phyloP scores from a whole-genome alignment of 805 yeast genomes.

The Lachancea kluyveri region DNA sequence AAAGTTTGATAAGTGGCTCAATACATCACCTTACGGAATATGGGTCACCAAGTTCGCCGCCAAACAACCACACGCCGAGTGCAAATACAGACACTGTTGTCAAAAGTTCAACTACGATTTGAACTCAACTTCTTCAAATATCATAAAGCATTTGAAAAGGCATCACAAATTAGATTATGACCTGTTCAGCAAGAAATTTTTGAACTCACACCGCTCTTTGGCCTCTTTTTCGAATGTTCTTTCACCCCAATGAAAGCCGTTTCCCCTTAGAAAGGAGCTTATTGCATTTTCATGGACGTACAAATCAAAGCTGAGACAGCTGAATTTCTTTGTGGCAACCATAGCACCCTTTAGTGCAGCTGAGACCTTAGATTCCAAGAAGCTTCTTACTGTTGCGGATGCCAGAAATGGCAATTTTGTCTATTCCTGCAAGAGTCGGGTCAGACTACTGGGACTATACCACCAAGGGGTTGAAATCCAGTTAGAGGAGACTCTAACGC shows the following conservation, averaged over 20 bases:
- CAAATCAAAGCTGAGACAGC: conserved; percentile 9
- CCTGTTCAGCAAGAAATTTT: conserved; percentile 6
- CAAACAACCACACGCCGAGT: conserved; percentile 10
- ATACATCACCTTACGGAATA: conserved; percentile 11
- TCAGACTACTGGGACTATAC: conserved; percentile 8
- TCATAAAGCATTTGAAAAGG: conserved; percentile 10
- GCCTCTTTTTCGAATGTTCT: conserved; percentile 2
- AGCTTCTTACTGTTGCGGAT: conserved; percentile 8
- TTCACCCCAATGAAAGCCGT: conserved; percentile 7
- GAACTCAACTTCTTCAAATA: conserved; percentile 11
- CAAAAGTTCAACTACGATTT: conserved; percentile 10
- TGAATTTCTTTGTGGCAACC: conserved; percentile 10
- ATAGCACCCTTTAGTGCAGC: conserved; percentile 10
- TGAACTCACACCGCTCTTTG: conserved; percentile 5
- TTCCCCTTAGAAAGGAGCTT: conserved; percentile 9
- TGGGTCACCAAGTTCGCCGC: conserved; percentile 14
- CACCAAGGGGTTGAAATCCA: conserved; percentile 9
- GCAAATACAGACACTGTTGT: conserved; percentile 11
- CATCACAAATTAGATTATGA: conserved; percentile 12
- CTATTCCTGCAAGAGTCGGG: conserved; percentile 8
- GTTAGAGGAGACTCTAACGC: conserved; percentile 7
- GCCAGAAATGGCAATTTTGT: conserved; percentile 6
- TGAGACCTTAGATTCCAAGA: conserved; percentile 6
- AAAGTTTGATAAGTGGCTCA: conserved; percentile 12
- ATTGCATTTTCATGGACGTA: conserved; percentile 5